Evolutionary conservation across 805 yeast species (phyloP), one percentile per base, ranked within the genome.

Genomic region (Nadsonia fulvescens): DNA sequence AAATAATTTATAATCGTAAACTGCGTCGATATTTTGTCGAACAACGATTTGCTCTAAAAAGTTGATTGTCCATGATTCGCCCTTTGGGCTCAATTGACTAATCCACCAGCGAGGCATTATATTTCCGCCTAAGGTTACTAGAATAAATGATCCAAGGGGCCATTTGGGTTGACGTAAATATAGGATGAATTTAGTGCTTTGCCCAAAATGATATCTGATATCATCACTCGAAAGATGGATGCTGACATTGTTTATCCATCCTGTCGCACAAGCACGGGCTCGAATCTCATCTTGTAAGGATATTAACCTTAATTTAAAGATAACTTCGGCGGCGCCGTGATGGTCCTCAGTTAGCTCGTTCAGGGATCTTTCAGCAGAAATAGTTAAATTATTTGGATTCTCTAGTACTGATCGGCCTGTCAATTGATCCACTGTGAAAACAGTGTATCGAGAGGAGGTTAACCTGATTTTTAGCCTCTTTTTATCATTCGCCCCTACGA

Each of bases 191-290:
- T 33, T 32, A 1, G 43, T 29, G 9, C 28, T 36, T 10, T 37
- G 36, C 12, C 26, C 23, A 12, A 42, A 42, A 12, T 53, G 29
- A 23, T 44, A 47, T 18, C 38, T 38, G 12, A 58, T 42, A 40
- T 71, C 82, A 12, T 53, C 54, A 3, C 57, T 54, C 2, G 57
- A 50, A 15, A 76, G 39, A 16, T 49, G 55, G 24, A 75, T 56
- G 20, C 65, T 58, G 20, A 63, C 66, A 35, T 65, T 65, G n/a
- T 56, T 52, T 5, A 66, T 58, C 89, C 89, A 77, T 15, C 72
- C 77, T 0, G 71, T 63, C 0, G 78, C 72, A 18, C 57, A 53
- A 29, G 78, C 59, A 33, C 70, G 57, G 6, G 66, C 59, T 8
- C 63, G 49, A 15, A 71, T 51, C 31, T 70, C 74, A 22, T 56